A percentile compares a stretch with the other conserved stretches of the same genome.
Evolutionary conservation across 140 eudicot species (phyloP).

Genomic region (Ambrosia hybrid): DNA sequence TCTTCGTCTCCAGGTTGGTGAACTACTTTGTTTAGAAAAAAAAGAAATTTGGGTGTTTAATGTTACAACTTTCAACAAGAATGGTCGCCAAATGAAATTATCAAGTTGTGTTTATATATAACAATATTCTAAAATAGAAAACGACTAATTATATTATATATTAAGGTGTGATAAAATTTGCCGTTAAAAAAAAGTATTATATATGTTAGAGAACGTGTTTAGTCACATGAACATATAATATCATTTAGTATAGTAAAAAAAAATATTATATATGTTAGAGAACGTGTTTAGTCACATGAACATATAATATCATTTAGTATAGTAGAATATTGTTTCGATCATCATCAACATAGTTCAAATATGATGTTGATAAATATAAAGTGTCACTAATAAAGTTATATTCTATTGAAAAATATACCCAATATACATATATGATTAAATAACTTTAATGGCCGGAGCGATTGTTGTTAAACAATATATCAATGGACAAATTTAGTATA

Average conservation of each 20-base stretch:
- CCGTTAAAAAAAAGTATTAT: neutral
- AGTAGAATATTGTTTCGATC: conserved; percentile 1
- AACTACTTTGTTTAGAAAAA: too few species aligned
- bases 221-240: conserved; percentile 6
- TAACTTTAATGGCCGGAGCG: too few species aligned
- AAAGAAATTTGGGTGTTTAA: too few species aligned
- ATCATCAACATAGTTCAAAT: neutral
- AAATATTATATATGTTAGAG: neutral
- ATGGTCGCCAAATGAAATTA: too few species aligned
- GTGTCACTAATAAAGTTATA: neutral
- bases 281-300: conserved; percentile 8
- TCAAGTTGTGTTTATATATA: too few species aligned
- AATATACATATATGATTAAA: too few species aligned
- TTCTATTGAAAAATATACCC: neutral
- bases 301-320: neutral
- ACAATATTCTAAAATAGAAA: too few species aligned
- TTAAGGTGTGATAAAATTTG: too few species aligned
- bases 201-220: neutral
- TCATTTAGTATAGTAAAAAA: neutral
- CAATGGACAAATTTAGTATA: neutral
- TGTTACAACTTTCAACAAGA: too few species aligned
- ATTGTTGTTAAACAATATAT: too few species aligned
- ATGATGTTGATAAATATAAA: neutral
- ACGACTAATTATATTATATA: too few species aligned
- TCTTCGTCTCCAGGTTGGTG: too few species aligned